These are phyloP conservation scores for Nitzschia sp. DNA, from an alignment of 108 stramenopile species.

Conservation along the genomic window DNA sequence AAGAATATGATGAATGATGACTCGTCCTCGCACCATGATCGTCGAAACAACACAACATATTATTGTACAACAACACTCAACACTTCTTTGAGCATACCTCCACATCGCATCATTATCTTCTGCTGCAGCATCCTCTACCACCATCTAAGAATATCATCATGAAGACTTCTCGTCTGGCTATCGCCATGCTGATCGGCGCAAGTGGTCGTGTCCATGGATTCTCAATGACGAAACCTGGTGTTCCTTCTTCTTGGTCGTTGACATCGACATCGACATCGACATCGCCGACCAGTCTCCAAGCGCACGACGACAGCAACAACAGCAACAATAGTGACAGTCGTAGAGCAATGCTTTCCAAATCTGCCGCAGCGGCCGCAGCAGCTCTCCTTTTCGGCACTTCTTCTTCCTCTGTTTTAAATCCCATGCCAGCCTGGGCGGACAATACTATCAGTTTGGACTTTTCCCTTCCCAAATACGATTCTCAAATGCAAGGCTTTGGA, in stretches of 20 bases:
- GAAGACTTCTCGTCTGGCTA: too few species aligned
- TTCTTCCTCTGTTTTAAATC: background rate
- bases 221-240: too few species aligned
- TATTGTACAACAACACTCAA: background rate
- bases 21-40: background rate
- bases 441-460: slow-evolving; percentile 23
- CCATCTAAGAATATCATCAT: too few species aligned
- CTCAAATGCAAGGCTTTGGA: slow-evolving; percentile 32
- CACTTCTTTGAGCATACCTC: background rate
- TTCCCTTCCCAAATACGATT: slow-evolving; percentile 30
- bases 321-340: background rate
- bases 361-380: background rate
- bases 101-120: background rate
- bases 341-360: background rate
- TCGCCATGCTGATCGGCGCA: background rate
- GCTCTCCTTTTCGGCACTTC: background rate
- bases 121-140: background rate
- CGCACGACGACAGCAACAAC: too few species aligned
- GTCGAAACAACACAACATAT: background rate
- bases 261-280: background rate
- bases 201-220: background rate
- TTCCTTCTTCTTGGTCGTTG: background rate
- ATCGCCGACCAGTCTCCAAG: background rate
- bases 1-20: background rate
- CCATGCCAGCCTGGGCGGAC: background rate